phyloP scores from a whole-genome alignment of 495 filamentous ascomycete species.

The Penicillium cataractarum region DNA sequence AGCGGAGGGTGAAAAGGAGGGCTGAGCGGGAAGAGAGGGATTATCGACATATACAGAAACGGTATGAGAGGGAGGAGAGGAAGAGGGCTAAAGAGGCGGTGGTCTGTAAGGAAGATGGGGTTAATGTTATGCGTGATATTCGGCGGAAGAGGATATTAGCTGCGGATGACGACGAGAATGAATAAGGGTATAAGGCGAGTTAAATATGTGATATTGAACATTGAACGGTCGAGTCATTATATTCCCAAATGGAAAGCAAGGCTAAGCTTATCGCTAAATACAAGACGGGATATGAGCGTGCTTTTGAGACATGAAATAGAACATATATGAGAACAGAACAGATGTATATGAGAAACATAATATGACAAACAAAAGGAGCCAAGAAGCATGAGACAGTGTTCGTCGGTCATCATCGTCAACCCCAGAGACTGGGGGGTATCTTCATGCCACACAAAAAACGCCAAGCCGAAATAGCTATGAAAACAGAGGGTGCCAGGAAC shows the following conservation, averaged over 20 bases:
- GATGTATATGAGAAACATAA: conserved; percentile 20
- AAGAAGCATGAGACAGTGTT: conserved; percentile 19
- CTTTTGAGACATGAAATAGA: background rate
- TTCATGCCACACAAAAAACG: conserved; percentile 27
- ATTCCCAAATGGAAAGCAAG: background rate
- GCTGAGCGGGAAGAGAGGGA: conserved; percentile 43
- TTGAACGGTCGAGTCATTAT: too few relatives aligned
- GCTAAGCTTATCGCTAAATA: background rate
- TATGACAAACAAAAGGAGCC: background rate
- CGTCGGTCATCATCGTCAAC: conserved; percentile 21
- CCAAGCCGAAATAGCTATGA: conserved; percentile 11
- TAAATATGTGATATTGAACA: too few relatives aligned
- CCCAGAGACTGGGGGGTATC: conserved; percentile 28
- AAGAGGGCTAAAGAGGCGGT: conserved; percentile 40
- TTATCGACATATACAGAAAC: conserved; percentile 35
- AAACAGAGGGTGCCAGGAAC: conserved; percentile 6
- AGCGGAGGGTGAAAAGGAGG: conserved; percentile 40
- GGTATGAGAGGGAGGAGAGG: conserved; percentile 47
- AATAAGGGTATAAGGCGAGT: background rate
- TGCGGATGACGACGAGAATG: background rate
- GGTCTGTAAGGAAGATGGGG: conserved; percentile 38
- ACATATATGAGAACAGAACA: conserved; percentile 10
- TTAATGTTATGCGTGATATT: conserved; percentile 37
- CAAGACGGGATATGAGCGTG: background rate
- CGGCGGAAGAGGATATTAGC: conserved; percentile 16